Evolutionary conservation across 139 green algal species (phyloP), one percentile per base, ranked within the genome.

Genomic region (Raphidocelis subcapitata): DNA sequence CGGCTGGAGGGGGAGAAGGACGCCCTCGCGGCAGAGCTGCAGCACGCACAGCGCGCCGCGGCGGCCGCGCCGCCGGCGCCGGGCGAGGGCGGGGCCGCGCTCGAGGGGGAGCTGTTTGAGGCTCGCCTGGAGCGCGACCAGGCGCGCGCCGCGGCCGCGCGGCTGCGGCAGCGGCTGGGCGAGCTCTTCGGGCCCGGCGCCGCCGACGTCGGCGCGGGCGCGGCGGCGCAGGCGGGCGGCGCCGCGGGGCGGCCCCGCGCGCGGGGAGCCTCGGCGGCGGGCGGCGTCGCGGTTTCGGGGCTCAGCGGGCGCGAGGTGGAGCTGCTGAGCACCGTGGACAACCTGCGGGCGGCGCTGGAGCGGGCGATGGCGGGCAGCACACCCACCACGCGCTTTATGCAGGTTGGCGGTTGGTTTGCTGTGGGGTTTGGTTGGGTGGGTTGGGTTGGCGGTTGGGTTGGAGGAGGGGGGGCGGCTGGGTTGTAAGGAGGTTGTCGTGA

Each of bases 351-450:
- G 2, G 90, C 87, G 3, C 65, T 96, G 69, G 89, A 94, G 69
- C 85, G 85, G 69, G 74, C 85, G 5, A 85, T 79, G 29, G 56
- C 87, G 23, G 83, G 72, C 46, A 86, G 74, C 36, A 89, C 91
- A 49, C 84, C 86, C 69, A 86, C 69, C 51, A 81, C 81, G 33
- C 93, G 93, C 61, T 94, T 92, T 80, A 95, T 94, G 87, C 76
- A 87, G 78, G 84, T 86, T 23, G 46, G 73, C 14, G 69, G 32
- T 64, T 8, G 20, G 36, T 47, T 32, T 41, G 29, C 56, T 64
- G 12, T 56, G 46, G 60, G 37, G 28, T 23, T 4, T 79, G 62
- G 21, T 29, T 32, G 5, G 49, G 49, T 15, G 14, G 8, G 20
- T 49, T 10, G 16, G 4, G 3, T 24, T 67, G 61, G 57, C 29